Evolutionary conservation across 768 basidiomycete genomes (phyloP).

Genomic region (Boletus patriciae): DNA sequence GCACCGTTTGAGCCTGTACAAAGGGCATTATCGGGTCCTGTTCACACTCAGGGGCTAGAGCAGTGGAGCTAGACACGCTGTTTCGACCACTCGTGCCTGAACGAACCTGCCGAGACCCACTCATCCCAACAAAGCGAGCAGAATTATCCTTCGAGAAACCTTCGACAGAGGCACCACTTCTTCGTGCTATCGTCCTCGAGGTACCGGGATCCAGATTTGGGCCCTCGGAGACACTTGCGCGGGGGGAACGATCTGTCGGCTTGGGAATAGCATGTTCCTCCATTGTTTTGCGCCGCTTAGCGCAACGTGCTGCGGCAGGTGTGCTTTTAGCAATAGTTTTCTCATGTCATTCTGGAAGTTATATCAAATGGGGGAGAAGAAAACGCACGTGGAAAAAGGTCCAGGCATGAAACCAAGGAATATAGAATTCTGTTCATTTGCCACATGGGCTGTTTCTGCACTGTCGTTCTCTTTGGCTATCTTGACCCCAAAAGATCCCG

Average conservation of each 20-base stretch:
- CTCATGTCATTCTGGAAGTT: background rate
- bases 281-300: constrained; percentile 10
- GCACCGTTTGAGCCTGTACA: background rate
- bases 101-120: background rate
- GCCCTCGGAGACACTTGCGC: background rate
- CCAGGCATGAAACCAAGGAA: background rate
- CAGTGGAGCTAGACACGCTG: constrained; percentile 13
- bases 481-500: background rate
- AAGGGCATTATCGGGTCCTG: background rate
- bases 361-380: background rate
- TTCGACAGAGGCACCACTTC: background rate
- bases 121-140: background rate
- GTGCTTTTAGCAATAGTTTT: background rate
- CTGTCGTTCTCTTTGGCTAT: background rate
- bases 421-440: background rate
- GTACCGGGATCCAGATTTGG: background rate
- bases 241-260: background rate
- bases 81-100: background rate
- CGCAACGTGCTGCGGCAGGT: background rate
- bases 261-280: background rate
- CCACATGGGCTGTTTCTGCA: background rate
- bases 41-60: background rate
- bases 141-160: background rate
- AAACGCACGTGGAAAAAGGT: constrained; percentile 16
- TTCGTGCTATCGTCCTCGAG: constrained; percentile 4